A percentile compares a stretch with the other conserved stretches of the same genome.
Conservation (phyloP, 768 basidiomycete genomes). For the Lactarius vividus region DNA sequence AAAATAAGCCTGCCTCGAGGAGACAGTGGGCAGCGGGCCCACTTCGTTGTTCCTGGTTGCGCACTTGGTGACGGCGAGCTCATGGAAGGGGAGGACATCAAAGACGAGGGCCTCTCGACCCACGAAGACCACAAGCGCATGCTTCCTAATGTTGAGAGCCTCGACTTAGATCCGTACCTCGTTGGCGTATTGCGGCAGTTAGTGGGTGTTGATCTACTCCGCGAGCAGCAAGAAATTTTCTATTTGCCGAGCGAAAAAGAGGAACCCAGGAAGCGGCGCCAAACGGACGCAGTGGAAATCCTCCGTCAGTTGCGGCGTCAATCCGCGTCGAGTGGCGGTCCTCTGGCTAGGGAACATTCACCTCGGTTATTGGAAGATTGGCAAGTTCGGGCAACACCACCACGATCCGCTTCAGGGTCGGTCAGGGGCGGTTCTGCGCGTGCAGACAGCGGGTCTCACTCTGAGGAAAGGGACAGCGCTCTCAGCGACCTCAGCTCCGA, state of each 20-base stretch:
- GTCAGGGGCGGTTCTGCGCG: conserved; percentile 3
- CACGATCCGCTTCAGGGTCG: conserved; percentile 15
- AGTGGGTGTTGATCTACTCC: conserved; percentile 61
- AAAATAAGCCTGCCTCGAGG: conserved; percentile 60
- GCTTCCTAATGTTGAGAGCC: conserved; percentile 46
- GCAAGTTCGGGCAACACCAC: conserved; percentile 5
- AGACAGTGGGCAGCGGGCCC: conserved; percentile 51
- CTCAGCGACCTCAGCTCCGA: conserved; percentile 13
- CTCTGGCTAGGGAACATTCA: conserved; percentile 13
- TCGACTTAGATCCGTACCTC: conserved; percentile 52
- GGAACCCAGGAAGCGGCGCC: conserved; percentile 24
- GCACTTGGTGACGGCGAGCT: conserved; percentile 55
- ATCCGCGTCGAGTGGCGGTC: conserved; percentile 12
- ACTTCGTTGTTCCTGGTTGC: conserved; percentile 68
- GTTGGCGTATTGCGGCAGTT: conserved; percentile 57
- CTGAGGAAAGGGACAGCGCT: conserved; percentile 3
- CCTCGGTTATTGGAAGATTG: conserved; percentile 18
- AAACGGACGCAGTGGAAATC: conserved; percentile 16
- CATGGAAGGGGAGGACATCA: conserved; percentile 55
- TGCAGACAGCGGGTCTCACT: not conserved
- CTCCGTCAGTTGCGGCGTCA: conserved; percentile 22
- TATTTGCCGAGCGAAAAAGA: conserved; percentile 57
- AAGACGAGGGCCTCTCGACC: conserved; percentile 58
- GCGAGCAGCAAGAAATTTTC: conserved; percentile 61
- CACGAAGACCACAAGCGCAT: conserved; percentile 47